Conservation (phyloP, 441 rosid species). For the Euphorbia schlechtendalii region DNA sequence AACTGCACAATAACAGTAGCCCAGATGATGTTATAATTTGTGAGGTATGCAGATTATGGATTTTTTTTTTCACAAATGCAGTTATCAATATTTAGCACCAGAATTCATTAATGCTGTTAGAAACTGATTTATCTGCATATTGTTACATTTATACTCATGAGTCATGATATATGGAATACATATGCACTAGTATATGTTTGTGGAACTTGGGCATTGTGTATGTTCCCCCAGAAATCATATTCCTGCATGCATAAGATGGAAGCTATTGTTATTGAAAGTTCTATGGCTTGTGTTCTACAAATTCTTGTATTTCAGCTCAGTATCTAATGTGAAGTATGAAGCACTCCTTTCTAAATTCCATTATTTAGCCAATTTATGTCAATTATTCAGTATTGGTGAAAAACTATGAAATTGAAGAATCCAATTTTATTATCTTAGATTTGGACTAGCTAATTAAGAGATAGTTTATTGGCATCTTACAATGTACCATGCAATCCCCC, state of each 20-base stretch:
- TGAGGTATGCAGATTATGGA: constrained; percentile 39
- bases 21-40: constrained; percentile 70
- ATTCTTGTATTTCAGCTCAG: not conserved
- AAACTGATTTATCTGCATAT: too few relatives aligned
- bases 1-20: constrained; percentile 66
- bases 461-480: not conserved
- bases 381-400: not conserved
- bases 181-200: too few relatives aligned
- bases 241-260: not conserved
- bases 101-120: not conserved
- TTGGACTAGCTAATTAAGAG: constrained; percentile 1
- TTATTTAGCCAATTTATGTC: not conserved
- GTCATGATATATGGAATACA: too few relatives aligned
- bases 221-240: not conserved
- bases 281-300: not conserved
- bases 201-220: too few relatives aligned
- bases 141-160: too few relatives aligned
- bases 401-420: not conserved
- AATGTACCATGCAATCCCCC: too few relatives aligned
- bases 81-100: not conserved
- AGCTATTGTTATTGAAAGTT: constrained; percentile 1
- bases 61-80: not conserved
- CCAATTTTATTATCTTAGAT: not conserved
- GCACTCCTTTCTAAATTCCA: not conserved
- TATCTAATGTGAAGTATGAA: not conserved